phyloP scores from a whole-genome alignment of 1,139 yeast species.

The Yamadazyma trypodendri region DNA sequence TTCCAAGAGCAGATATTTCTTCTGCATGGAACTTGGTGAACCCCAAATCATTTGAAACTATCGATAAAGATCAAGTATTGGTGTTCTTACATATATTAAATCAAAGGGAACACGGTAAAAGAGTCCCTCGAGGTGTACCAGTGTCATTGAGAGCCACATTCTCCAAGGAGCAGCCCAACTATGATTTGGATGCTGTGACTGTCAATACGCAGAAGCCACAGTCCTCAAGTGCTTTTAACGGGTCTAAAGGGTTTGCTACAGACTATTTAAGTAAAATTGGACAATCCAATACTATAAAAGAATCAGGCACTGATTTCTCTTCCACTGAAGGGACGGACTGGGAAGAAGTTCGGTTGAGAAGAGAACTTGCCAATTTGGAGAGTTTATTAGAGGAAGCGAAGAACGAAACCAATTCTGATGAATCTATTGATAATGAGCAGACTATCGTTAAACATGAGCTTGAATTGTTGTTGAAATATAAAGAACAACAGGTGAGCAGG shows the following conservation, averaged over 20 bases:
- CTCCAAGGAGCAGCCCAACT: conserved; percentile 80
- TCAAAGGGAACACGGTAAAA: conserved; percentile 83
- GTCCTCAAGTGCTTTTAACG: conserved; percentile 16
- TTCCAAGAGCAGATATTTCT: conserved; percentile 84
- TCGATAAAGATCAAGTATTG: conserved; percentile 89
- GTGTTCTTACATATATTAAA: conserved; percentile 88
- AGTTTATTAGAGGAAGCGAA: conserved; percentile 59
- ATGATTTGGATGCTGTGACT: conserved; percentile 46
- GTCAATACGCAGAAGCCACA: conserved; percentile 10
- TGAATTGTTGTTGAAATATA: conserved; percentile 77
- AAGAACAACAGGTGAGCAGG: conserved; percentile 37
- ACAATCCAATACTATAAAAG: conserved; percentile 49
- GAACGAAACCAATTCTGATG: conserved; percentile 36
- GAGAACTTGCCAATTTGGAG: conserved; percentile 76
- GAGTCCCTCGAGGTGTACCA: conserved; percentile 94
- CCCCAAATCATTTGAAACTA: conserved; percentile 81
- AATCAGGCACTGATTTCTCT: conserved; percentile 72
- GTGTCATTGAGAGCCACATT: conserved; percentile 88
- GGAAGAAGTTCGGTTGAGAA: conserved; percentile 84
- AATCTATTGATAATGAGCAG: conserved; percentile 24
- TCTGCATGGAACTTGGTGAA: conserved; percentile 95
- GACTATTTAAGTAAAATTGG: conserved; percentile 42
- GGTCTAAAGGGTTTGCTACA: conserved; percentile 36
- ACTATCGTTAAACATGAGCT: conserved; percentile 62
- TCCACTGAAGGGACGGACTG: conserved; percentile 75